Evolutionary conservation across 2,329 filamentous ascomycete species (phyloP).

Genomic region (Botrytis hyacinthi): DNA sequence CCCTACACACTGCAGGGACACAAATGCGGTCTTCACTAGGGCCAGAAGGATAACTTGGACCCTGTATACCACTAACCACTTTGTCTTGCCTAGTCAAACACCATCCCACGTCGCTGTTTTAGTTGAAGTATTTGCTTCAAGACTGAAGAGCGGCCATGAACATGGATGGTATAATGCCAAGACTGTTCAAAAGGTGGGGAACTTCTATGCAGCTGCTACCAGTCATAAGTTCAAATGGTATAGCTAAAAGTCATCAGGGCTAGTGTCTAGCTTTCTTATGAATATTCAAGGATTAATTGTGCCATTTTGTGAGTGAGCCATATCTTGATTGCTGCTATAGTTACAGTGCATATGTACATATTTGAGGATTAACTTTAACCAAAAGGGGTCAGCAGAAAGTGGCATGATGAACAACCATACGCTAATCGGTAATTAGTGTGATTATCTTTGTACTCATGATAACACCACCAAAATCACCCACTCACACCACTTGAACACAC

Average conservation of each 20-base stretch:
- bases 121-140: slow-evolving; percentile 4
- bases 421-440: background rate
- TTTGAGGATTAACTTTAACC: background rate
- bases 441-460: slow-evolving; percentile 4
- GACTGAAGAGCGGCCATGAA: slow-evolving; percentile 10
- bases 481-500: slow-evolving; percentile 2
- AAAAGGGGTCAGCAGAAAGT: slow-evolving; percentile 1
- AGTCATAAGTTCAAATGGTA: background rate
- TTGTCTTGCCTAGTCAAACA: slow-evolving; percentile 1
- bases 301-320: background rate
- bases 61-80: slow-evolving; percentile 12
- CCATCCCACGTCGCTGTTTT: slow-evolving; percentile 31
- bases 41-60: slow-evolving; percentile 2
- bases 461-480: background rate
- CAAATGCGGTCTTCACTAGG: slow-evolving; percentile 18
- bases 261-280: background rate
- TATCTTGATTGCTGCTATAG: slow-evolving; percentile 10
- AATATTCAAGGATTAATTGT: background rate
- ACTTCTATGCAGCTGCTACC: slow-evolving; percentile 9
- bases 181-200: slow-evolving; percentile 4
- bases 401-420: background rate
- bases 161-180: slow-evolving; percentile 11
- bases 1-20: slow-evolving; percentile 10
- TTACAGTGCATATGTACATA: slow-evolving; percentile 12
- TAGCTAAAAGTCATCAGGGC: background rate